Conservation (phyloP, 345 rosid genomes). For the Xanthoceras sorbifolium region DNA sequence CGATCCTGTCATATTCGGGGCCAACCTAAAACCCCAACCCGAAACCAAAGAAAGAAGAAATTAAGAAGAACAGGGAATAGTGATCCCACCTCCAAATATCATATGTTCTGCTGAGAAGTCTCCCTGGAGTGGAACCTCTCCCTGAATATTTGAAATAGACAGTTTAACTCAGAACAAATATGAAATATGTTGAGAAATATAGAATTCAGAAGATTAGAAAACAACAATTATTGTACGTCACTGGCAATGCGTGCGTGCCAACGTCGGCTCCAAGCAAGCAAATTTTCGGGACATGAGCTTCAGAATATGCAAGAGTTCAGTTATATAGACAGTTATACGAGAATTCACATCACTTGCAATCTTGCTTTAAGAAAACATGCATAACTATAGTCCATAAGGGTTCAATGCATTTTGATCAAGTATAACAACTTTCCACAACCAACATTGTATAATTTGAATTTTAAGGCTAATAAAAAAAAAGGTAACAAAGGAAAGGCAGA, state of each 20-base stretch:
- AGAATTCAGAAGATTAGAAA: conserved; percentile 6
- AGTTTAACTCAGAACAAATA: not conserved
- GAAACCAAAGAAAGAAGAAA: not conserved
- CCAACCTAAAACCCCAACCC: not conserved
- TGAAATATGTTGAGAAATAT: not conserved
- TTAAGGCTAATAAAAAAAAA: not conserved
- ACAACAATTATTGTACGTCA: not conserved
- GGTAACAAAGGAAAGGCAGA: not conserved
- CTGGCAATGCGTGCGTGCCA: no score
- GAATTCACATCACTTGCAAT: not conserved
- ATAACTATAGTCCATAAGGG: no score
- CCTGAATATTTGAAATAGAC: conserved; percentile 49
- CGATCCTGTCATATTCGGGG: not conserved
- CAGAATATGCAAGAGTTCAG: not conserved
- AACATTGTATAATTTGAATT: no score
- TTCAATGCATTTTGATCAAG: no score
- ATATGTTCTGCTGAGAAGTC: conserved; percentile 95
- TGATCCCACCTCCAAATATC: conserved; percentile 84
- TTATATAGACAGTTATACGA: not conserved
- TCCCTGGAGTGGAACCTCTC: conserved; percentile 93
- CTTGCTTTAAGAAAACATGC: not conserved
- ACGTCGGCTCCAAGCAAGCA: not conserved
- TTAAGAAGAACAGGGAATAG: not conserved
- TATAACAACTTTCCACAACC: not conserved
- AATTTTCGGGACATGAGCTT: not conserved